A percentile compares a stretch with the other conserved stretches of the same genome.
Evolutionary conservation across 2,329 filamentous ascomycete species (phyloP).

Genomic region (Beauveria sp.): DNA sequence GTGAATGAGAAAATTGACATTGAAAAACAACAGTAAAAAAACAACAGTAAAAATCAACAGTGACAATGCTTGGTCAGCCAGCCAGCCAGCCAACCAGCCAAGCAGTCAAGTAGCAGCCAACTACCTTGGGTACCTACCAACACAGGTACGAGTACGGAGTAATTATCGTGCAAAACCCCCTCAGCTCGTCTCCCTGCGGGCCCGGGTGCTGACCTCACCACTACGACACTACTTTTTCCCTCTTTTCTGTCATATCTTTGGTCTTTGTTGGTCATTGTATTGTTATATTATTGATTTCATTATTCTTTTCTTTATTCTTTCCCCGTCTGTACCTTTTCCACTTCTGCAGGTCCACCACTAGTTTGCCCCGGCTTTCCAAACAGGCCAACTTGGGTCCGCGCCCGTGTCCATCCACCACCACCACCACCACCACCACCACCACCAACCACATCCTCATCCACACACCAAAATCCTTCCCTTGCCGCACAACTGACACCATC

Average conservation of each 20-base stretch:
- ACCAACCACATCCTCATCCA: not conserved
- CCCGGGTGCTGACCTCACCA: conserved; percentile 8
- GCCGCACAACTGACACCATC: not conserved
- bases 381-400: not conserved
- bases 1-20: no score
- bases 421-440: not conserved
- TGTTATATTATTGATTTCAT: not conserved
- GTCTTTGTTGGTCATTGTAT: no score
- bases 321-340: no score
- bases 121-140: no score
- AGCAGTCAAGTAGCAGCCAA: not conserved
- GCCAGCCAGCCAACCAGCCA: not conserved
- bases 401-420: not conserved
- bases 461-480: not conserved
- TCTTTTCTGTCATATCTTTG: not conserved
- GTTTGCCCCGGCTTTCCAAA: no score
- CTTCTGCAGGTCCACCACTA: no score
- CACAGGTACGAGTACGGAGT: no score
- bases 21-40: no score
- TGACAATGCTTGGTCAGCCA: not conserved
- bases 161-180: not conserved
- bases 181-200: not conserved
- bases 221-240: conserved; percentile 4
- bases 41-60: not conserved
- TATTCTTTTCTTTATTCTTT: not conserved